Evolutionary conservation across 2,329 filamentous ascomycete genomes (phyloP), one percentile per base, ranked within the genome.

Genomic region (Ambrosiella cleistominuta): DNA sequence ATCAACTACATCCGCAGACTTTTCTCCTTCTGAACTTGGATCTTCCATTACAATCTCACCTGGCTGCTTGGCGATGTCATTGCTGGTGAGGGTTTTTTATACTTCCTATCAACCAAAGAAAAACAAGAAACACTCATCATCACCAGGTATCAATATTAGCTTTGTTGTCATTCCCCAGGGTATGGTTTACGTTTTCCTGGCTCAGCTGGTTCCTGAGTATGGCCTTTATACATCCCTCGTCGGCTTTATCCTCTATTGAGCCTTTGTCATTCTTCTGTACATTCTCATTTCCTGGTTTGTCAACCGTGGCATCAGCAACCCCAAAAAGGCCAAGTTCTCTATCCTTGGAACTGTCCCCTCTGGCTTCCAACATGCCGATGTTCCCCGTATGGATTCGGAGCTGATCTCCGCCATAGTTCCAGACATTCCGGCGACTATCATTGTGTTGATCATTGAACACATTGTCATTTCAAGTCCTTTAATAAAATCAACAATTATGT

Each of bases 181-280:
- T 47, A 78, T 78, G 75, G 75, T 75, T 2, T 78, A 78, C 58
- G 75, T 75, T 17, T 65, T 72, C 40, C 66, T 78, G 15, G 75
- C 75, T 2, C 66, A 71, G 59, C 70, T 78, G 53, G 67, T 69
- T 3, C 70, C 74, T 35, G 71, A 78, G 62, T 78, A 73, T 64
- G 75, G 75, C 12, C 65, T 78, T 15, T 73, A 72, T 61, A 93
- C 91, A 0, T 96, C 91, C 0, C 97, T 98, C 67, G 93, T 96
- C 78, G 93, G 91, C 55, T 90, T 95, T 13, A 69, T 95, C 62
- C 77, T 95, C 61, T 98, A 98, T 71, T 97, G 91, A 91, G 86
- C 96, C 1, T 89, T 93, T 66, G 83, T 90, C 63, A 88, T 93
- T 61, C 70, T 91, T 50, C 75, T 93, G 1, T 91, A 90, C 70